Percentiles rank a stretch among this genome's conserved stretches.
phyloP scores from a whole-genome alignment of 2,329 filamentous ascomycete genomes.

The Ophiostoma ulmi region DNA sequence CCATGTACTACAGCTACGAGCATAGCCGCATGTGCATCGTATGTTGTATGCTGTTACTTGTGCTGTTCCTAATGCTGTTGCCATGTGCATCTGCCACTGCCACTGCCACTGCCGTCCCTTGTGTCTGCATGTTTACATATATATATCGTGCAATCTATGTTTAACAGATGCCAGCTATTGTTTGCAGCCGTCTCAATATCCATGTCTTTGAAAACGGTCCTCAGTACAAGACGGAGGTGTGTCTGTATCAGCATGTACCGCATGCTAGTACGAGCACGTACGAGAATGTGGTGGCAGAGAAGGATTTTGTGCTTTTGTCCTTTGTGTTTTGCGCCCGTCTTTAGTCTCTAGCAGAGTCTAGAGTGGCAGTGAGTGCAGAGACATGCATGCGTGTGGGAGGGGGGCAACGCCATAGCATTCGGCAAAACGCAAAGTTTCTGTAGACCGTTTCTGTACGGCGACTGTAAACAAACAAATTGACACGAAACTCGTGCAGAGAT shows the following conservation, averaged over 20 bases:
- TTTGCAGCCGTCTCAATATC: too few relatives aligned
- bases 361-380: not conserved
- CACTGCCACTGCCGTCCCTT: not conserved
- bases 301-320: not conserved
- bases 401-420: slow-evolving; percentile 15
- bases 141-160: not conserved
- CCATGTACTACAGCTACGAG: not conserved
- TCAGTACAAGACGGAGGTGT: not conserved
- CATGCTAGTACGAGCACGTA: slow-evolving; percentile 3
- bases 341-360: not conserved
- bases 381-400: slow-evolving; percentile 9
- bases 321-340: not conserved
- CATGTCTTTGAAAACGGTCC: not conserved
- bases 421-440: not conserved
- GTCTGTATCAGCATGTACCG: not conserved
- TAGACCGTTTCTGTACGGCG: too few relatives aligned
- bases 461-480: slow-evolving; percentile 13
- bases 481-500: not conserved
- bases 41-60: not conserved
- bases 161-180: not conserved
- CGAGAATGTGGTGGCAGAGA: slow-evolving; percentile 4
- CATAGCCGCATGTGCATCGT: slow-evolving; percentile 4
- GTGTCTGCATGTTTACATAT: not conserved
- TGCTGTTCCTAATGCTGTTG: not conserved
- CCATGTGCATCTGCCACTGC: not conserved